Evolutionary conservation across 768 basidiomycete genomes (phyloP).

Genomic region (Megacollybia marginata): DNA sequence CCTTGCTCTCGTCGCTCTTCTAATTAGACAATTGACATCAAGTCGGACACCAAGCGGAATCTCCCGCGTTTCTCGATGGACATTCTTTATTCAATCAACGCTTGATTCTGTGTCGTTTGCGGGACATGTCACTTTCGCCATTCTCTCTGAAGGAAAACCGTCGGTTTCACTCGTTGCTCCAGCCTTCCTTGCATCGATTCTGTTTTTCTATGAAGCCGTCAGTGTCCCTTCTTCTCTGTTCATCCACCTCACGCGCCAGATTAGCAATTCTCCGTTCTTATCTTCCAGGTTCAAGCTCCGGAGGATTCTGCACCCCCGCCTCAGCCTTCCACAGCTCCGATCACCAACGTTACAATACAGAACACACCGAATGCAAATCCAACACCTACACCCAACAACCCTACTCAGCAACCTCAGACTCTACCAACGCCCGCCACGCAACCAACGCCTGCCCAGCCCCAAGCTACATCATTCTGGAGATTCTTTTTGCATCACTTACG

Average conservation of each 20-base stretch:
- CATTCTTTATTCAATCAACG: conserved; percentile 71
- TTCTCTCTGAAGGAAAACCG: conserved; percentile 74
- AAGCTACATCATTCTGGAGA: conserved; percentile 26
- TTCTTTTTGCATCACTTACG: conserved; percentile 53
- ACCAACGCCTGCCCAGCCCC: neutral
- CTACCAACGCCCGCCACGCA: conserved; percentile 8
- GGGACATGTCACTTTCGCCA: conserved; percentile 83
- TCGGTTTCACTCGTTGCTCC: conserved; percentile 79
- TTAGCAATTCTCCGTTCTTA: conserved; percentile 78
- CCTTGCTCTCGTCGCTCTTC: conserved; percentile 55
- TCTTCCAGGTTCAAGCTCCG: conserved; percentile 78
- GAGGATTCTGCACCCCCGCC: conserved; percentile 40
- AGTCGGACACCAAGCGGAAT: conserved; percentile 76
- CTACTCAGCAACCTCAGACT: neutral
- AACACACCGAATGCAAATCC: neutral
- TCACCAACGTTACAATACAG: conserved; percentile 2
- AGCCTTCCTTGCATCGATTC: conserved; percentile 72
- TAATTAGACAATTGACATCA: conserved; percentile 66
- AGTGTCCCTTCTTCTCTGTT: conserved; percentile 16
- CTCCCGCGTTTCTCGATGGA: conserved; percentile 75
- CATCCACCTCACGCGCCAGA: neutral
- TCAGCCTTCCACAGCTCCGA: conserved; percentile 18
- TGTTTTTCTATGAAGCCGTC: conserved; percentile 82
- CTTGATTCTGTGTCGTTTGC: conserved; percentile 83
- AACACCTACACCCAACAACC: neutral